Conservation (phyloP, 768 basidiomycete species). For the Hericium rajendrae region DNA sequence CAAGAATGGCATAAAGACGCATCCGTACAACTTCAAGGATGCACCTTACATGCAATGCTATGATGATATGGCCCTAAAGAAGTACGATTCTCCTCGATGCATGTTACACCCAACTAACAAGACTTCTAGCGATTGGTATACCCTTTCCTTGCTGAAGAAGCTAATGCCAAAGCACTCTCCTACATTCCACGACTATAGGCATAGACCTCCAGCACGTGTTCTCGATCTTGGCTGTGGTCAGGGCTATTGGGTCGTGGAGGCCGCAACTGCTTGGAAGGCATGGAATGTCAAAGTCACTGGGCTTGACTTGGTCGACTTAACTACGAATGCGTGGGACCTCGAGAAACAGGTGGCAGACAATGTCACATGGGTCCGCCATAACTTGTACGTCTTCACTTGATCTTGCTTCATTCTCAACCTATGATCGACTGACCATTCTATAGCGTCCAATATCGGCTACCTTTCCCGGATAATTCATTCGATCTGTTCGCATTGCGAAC, state of each 20-base stretch:
- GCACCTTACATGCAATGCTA: slow-evolving; percentile 64
- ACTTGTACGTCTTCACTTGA: slow-evolving; percentile 45
- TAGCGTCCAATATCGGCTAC: slow-evolving; percentile 47
- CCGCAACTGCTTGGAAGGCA: slow-evolving; percentile 51
- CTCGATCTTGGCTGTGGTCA: slow-evolving; percentile 73
- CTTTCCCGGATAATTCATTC: slow-evolving; percentile 54
- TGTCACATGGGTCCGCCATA: slow-evolving; percentile 46
- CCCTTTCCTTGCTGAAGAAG: slow-evolving; percentile 39
- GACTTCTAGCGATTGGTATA: slow-evolving; percentile 46
- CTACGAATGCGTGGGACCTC: slow-evolving; percentile 6
- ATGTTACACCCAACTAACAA: slow-evolving; percentile 5
- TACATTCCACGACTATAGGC: slow-evolving; percentile 44
- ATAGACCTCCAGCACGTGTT: slow-evolving; percentile 41
- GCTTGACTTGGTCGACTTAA: slow-evolving; percentile 47
- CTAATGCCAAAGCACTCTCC: slow-evolving; percentile 45
- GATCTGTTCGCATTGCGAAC: slow-evolving; percentile 71
- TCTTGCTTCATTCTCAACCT: not conserved
- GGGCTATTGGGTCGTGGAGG: slow-evolving; percentile 58
- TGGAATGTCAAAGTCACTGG: slow-evolving; percentile 45
- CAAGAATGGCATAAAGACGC: slow-evolving; percentile 34
- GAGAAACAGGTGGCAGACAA: slow-evolving; percentile 23
- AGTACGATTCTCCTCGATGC: slow-evolving; percentile 30
- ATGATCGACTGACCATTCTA: slow-evolving; percentile 4
- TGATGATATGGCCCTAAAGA: slow-evolving; percentile 45
- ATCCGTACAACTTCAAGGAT: slow-evolving; percentile 38